Conservation (phyloP, 78 protist genomes). For the Mantamonas sphyraenae region DNA sequence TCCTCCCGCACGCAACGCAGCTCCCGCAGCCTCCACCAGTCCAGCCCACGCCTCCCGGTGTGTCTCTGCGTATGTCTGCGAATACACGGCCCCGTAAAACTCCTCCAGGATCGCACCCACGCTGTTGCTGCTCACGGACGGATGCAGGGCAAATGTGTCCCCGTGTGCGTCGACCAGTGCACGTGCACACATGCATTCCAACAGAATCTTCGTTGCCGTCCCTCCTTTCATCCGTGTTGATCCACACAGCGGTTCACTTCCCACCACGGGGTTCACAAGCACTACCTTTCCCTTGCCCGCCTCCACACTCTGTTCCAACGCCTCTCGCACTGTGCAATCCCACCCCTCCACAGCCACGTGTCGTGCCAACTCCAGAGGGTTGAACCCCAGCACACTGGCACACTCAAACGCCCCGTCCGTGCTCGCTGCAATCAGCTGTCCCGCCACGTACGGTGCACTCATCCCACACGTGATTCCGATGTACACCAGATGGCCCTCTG, state of each 20-base stretch:
- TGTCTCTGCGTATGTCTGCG: background rate
- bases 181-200: no score
- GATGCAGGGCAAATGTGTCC: background rate
- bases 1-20: slow-evolving; percentile 10
- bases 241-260: slow-evolving; percentile 81
- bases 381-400: slow-evolving; percentile 64
- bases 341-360: slow-evolving; percentile 39
- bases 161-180: background rate
- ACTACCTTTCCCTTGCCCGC: slow-evolving; percentile 1
- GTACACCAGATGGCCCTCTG: slow-evolving; percentile 6
- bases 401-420: background rate
- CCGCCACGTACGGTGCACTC: slow-evolving; percentile 77
- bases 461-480: slow-evolving; percentile 84
- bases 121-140: background rate
- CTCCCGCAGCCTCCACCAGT: background rate
- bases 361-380: slow-evolving; percentile 58
- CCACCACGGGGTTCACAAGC: slow-evolving; percentile 64
- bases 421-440: slow-evolving; percentile 34
- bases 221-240: slow-evolving; percentile 84
- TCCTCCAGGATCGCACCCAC: background rate
- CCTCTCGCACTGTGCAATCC: slow-evolving; percentile 14
- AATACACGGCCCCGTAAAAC: background rate
- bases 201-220: slow-evolving; percentile 49
- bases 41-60: no score
- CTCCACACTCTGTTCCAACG: background rate